Base-by-base conservation (phyloP, 768 basidiomycete species). In the Podaxis pistillaris region DNA sequence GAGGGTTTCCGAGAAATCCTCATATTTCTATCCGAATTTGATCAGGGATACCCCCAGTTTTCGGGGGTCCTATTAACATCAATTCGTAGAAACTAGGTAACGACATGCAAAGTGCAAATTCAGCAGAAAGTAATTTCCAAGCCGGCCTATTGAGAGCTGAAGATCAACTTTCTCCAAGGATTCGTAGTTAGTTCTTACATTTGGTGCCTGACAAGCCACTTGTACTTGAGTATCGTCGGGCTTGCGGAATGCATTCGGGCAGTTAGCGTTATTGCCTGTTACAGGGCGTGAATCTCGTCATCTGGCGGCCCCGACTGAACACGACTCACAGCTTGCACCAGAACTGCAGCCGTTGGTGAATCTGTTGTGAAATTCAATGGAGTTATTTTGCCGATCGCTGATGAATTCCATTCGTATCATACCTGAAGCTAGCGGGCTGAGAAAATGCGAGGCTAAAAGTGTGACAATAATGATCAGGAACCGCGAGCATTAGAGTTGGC, bases 271-370 rank as follows among this genome's bases (percentile, higher is more conserved):
- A 26, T 64, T 72, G 66, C 81, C 80, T 82, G 56, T 6, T 36
- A 19, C 17, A 55, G 24, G 38, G 50, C 13, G 37, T 37, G 9
- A 44, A 53, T 55, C 30, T 56, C 44, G 8, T 46, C 44, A 36
- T 41, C 56, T 9, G 12, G 26, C 7, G 4, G 15, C 49, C 15
- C 8, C 41, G 24, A 4, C 30, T 30, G 38, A 19, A 17, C 3
- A 15, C 17, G 44, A 65, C 77, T 71, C 64, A 80, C 81, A 83
- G 64, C 75, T 70, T n/a, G 76, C 71, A 1, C 81, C 81, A n/a
- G 69, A 63, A 56, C 76, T 76, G 57, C 80, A 82, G 4, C 80
- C 80, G 59, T 76, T 70, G 68, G 68, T 79, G 69, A 78, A 82
- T 15, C 80, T 79, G 36, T 36, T 22, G 12, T 24, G 12, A 37